phyloP scores from a whole-genome alignment of 2,329 filamentous ascomycete species.

The Penicillium thymicola region DNA sequence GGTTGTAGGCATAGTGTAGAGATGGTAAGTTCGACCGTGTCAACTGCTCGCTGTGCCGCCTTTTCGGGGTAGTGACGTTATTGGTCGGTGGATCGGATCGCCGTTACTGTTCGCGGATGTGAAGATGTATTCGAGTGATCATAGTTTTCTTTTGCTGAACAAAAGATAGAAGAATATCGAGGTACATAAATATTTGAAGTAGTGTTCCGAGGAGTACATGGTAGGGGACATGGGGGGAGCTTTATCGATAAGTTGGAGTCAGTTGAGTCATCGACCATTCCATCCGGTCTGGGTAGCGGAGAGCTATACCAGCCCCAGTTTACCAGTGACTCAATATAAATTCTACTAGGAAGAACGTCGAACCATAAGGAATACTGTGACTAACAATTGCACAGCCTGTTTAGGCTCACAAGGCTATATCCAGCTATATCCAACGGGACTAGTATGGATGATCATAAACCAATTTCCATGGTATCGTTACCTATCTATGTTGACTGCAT shows the following conservation, averaged over 20 bases:
- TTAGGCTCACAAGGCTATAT: neutral
- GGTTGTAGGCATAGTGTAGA: conserved; percentile 34
- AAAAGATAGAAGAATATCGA: neutral
- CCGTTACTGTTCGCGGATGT: conserved; percentile 34
- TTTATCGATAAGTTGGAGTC: conserved; percentile 34
- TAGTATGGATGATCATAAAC: conserved; percentile 13
- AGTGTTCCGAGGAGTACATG: neutral
- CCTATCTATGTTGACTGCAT: conserved; percentile 21
- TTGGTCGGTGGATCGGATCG: conserved; percentile 29
- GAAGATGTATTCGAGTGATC: conserved; percentile 45
- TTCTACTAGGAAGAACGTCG: neutral
- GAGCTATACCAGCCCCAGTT: neutral
- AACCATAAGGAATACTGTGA: conserved; percentile 6
- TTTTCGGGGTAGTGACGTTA: conserved; percentile 21
- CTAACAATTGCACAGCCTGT: neutral
- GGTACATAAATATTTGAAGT: neutral
- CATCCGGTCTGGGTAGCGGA: neutral
- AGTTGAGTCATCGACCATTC: conserved; percentile 24
- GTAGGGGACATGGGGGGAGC: conserved; percentile 14
- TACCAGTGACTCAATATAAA: neutral
- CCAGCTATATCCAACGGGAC: neutral
- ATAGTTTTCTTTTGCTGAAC: conserved; percentile 30
- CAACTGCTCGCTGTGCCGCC: conserved; percentile 7
- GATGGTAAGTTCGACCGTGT: conserved; percentile 5
- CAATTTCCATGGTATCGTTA: conserved; percentile 22